phyloP scores from a whole-genome alignment of 768 basidiomycete species.

The Hypholoma fasciculare region DNA sequence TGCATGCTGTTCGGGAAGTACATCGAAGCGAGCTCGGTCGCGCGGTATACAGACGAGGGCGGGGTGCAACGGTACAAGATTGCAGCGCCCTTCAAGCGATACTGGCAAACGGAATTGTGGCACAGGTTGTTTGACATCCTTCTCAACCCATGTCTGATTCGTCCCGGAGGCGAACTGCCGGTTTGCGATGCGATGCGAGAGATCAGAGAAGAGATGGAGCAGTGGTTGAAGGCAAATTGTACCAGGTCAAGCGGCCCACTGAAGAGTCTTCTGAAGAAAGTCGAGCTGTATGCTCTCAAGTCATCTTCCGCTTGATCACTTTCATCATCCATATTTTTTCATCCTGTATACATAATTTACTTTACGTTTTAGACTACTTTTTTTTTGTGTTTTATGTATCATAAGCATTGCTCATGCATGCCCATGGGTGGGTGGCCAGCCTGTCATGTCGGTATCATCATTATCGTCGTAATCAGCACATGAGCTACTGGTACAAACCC shows the following conservation, averaged over 20 bases:
- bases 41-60: constrained; percentile 29
- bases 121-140: constrained; percentile 78
- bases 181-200: constrained; percentile 64
- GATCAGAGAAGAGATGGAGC: constrained; percentile 81
- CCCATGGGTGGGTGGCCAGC: not conserved
- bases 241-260: constrained; percentile 80
- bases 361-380: constrained; percentile 11
- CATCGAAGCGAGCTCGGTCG: constrained; percentile 72
- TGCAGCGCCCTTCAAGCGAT: constrained; percentile 81
- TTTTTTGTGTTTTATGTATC: constrained; percentile 4
- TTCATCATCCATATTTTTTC: constrained; percentile 14
- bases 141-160: constrained; percentile 75
- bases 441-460: constrained; percentile 9
- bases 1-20: constrained; percentile 98
- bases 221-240: constrained; percentile 84
- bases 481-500: constrained; percentile 15
- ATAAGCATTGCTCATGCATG: not conserved
- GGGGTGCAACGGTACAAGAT: constrained; percentile 57
- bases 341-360: constrained; percentile 13
- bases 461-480: constrained; percentile 10
- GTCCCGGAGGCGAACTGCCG: constrained; percentile 62
- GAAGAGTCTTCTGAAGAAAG: constrained; percentile 82
- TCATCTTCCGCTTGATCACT: constrained; percentile 39
- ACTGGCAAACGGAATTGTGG: constrained; percentile 95
- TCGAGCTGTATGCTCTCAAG: constrained; percentile 43